These are phyloP conservation scores for Wickerhamomyces bisporus DNA, from an alignment of 805 yeast species.

Conservation along the genomic window DNA sequence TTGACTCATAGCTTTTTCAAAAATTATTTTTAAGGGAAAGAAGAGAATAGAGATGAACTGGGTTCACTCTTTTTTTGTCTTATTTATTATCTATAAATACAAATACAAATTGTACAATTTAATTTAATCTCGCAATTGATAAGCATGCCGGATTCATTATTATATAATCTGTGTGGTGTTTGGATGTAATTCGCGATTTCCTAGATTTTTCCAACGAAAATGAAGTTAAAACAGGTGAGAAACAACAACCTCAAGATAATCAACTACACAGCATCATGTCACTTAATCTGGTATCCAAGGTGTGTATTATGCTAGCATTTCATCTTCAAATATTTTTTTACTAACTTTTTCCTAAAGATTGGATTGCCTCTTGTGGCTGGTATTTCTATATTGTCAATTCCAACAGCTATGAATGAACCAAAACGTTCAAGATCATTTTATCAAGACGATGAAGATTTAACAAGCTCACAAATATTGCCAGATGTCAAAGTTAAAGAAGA, in stretches of 20 bases:
- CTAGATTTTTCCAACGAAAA: background rate
- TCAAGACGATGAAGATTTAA: constrained; percentile 14
- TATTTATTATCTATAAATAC: too few species aligned
- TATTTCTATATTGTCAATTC: constrained; percentile 18
- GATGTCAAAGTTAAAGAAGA: constrained; percentile 3
- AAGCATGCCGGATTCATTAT: too few species aligned
- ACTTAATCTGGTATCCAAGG: background rate
- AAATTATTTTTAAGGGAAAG: constrained; percentile 23
- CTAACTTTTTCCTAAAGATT: constrained; percentile 6
- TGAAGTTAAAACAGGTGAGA: too few species aligned
- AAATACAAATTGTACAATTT: too few species aligned
- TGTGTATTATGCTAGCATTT: background rate
- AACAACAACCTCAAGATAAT: too few species aligned
- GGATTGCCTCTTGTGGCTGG: constrained; percentile 19
- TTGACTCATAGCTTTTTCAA: constrained; percentile 47
- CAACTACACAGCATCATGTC: background rate
- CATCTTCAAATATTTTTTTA: constrained; percentile 1
- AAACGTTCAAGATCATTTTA: constrained; percentile 23
- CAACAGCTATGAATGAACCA: constrained; percentile 37
- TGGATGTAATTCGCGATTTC: constrained; percentile 1
- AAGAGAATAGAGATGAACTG: background rate
- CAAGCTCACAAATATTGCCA: constrained; percentile 7
- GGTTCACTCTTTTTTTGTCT: background rate
- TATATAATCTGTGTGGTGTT: too few species aligned
- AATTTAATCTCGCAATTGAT: too few species aligned